These are phyloP conservation scores for Penicillium dipodomyicola DNA, from an alignment of 495 filamentous ascomycete species.

Conservation along the genomic window DNA sequence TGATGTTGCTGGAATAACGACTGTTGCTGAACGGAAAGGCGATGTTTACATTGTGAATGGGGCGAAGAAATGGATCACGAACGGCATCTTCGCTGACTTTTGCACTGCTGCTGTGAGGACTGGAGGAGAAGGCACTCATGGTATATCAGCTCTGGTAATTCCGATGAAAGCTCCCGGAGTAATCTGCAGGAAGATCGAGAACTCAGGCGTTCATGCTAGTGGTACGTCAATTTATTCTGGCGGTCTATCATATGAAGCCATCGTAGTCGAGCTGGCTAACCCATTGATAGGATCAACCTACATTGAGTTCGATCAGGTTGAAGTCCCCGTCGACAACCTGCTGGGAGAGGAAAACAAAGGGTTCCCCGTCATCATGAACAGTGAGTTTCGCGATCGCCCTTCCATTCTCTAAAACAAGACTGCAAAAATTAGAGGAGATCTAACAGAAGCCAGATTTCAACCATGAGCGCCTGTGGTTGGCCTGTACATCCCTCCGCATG, in stretches of 20 bases:
- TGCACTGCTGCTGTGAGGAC: conserved; percentile 51
- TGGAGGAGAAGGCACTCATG: conserved; percentile 38
- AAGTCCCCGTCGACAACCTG: conserved; percentile 34
- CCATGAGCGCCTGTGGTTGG: conserved; percentile 39
- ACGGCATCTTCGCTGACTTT: conserved; percentile 45
- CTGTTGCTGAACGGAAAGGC: conserved; percentile 39
- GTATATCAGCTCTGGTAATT: conserved; percentile 47
- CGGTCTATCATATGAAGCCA: too few relatives aligned
- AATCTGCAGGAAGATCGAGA: conserved; percentile 67
- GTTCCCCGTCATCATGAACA: conserved; percentile 45
- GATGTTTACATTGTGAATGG: conserved; percentile 51
- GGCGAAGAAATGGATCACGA: conserved; percentile 54
- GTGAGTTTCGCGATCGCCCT: not conserved
- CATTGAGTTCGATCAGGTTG: conserved; percentile 40
- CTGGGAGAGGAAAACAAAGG: conserved; percentile 40
- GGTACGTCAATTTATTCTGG: too few relatives aligned
- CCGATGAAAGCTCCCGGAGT: conserved; percentile 42
- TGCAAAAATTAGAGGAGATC: too few relatives aligned
- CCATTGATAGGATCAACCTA: conserved; percentile 10
- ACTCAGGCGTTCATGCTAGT: conserved; percentile 53
- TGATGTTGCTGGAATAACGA: conserved; percentile 50
- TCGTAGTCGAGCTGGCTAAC: too few relatives aligned
- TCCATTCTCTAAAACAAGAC: too few relatives aligned
- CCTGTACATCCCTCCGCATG: conserved; percentile 33
- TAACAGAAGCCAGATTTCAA: conserved; percentile 34